Conservation (phyloP, 1,284 basidiomycete species). For the Rhodotorula sp. region DNA sequence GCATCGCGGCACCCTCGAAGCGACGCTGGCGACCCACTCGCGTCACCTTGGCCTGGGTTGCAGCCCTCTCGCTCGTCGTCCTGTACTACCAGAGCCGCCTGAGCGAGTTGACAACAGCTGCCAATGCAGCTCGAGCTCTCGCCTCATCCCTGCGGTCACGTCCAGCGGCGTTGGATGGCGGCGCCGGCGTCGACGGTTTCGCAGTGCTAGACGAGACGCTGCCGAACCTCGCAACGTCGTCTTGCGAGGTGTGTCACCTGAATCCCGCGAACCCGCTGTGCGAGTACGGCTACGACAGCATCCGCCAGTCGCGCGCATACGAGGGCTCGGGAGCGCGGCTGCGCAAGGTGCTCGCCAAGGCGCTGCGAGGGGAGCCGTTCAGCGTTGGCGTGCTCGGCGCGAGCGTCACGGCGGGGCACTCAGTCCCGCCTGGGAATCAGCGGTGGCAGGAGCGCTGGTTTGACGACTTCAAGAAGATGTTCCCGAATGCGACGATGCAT, state of each 20-base stretch:
- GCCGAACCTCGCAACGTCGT: conserved; percentile 9
- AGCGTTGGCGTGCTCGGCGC: conserved; percentile 40
- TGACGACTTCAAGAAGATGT: conserved; percentile 17
- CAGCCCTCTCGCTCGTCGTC: background rate
- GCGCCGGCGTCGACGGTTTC: background rate
- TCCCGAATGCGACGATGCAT: conserved; percentile 25
- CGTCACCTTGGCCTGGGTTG: background rate
- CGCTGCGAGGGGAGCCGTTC: conserved; percentile 33
- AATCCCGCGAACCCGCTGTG: conserved; percentile 25
- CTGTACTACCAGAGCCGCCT: background rate
- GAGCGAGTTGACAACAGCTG: background rate
- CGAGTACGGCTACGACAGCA: conserved; percentile 39
- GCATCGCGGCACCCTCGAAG: background rate
- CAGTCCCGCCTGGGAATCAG: conserved; percentile 5
- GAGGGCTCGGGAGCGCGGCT: conserved; percentile 41
- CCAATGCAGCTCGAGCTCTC: background rate
- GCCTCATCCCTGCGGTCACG: background rate
- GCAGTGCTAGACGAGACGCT: conserved; percentile 1
- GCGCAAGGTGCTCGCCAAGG: conserved; percentile 33
- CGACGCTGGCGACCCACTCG: background rate
- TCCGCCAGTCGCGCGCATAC: conserved; percentile 33
- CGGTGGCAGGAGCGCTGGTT: conserved; percentile 24
- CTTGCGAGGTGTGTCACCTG: conserved; percentile 30
- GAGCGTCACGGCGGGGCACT: conserved; percentile 33
- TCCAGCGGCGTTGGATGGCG: too few relatives aligned